These are phyloP conservation scores for Rubia peregrina DNA, from an alignment of 305 asterid genomes.

Conservation along the genomic window DNA sequence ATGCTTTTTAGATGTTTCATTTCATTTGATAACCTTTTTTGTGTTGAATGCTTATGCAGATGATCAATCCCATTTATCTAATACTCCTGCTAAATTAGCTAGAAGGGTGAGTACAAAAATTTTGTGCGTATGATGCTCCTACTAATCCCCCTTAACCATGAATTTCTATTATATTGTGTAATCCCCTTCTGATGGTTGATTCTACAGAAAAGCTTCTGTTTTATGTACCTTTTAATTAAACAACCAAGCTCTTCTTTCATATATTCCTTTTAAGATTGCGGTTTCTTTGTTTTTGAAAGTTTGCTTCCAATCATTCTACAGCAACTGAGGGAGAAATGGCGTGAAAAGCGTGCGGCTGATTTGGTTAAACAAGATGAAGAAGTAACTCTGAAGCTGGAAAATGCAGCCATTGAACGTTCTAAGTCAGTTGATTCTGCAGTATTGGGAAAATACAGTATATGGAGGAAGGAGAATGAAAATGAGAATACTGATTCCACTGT, in stretches of 20 bases:
- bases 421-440: constrained; percentile 96
- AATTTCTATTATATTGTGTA: neutral
- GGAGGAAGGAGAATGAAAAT: constrained; percentile 91
- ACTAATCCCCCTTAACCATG: neutral
- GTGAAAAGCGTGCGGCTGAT: constrained; percentile 83
- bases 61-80: constrained; percentile 41
- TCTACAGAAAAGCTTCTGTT: neutral
- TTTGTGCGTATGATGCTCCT: neutral
- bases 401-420: constrained; percentile 87
- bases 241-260: neutral
- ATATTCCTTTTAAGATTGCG: neutral
- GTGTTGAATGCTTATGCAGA: constrained; percentile 42
- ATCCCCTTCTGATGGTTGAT: constrained; percentile 1
- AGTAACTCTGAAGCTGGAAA: constrained; percentile 78
- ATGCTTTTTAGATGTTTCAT: constrained; percentile 13
- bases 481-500: constrained; percentile 92
- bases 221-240: neutral
- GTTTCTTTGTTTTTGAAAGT: constrained; percentile 6
- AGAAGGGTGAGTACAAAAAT: constrained; percentile 65
- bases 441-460: constrained; percentile 89
- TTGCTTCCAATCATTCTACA: constrained; percentile 31
- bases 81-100: constrained; percentile 51
- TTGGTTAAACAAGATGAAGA: constrained; percentile 81
- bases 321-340: constrained; percentile 79
- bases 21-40: constrained; percentile 6